Evolutionary conservation across 306 rosid species (phyloP).

Genomic region (Cucumis melo): DNA sequence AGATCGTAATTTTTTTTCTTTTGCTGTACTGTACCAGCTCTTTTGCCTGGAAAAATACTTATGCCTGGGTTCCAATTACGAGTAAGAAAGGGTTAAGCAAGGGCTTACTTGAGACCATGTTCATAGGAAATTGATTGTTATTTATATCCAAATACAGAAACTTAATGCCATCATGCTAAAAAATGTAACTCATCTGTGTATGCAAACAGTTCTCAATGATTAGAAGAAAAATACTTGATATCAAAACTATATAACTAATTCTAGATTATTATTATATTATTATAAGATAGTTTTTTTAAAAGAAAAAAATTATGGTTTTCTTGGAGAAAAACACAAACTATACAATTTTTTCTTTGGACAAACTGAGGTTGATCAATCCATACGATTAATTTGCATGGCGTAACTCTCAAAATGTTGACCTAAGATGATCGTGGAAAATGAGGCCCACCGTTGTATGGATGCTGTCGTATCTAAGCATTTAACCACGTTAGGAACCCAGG

Average conservation of each 20-base stretch:
- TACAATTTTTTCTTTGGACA: not conserved
- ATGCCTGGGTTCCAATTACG: not conserved
- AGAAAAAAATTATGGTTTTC: too few species aligned
- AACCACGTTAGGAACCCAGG: not conserved
- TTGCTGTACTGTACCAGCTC: not conserved
- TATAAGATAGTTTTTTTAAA: not conserved
- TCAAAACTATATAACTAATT: not conserved
- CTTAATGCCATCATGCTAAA: not conserved
- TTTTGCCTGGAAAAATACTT: not conserved
- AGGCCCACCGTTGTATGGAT: not conserved
- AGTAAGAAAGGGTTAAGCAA: not conserved
- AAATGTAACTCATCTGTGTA: not conserved
- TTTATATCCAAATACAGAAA: not conserved
- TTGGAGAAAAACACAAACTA: not conserved
- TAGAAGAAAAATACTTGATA: not conserved
- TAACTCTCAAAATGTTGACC: not conserved
- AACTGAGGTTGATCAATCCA: not conserved
- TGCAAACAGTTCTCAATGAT: not conserved
- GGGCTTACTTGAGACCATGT: not conserved
- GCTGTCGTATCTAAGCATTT: not conserved
- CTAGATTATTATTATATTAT: not conserved
- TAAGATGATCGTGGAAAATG: not conserved
- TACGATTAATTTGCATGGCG: not conserved
- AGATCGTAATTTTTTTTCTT: not conserved
- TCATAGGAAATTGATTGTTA: not conserved